phyloP scores from a whole-genome alignment of 2,329 filamentous ascomycete genomes.

The Verticillium isaacii region DNA sequence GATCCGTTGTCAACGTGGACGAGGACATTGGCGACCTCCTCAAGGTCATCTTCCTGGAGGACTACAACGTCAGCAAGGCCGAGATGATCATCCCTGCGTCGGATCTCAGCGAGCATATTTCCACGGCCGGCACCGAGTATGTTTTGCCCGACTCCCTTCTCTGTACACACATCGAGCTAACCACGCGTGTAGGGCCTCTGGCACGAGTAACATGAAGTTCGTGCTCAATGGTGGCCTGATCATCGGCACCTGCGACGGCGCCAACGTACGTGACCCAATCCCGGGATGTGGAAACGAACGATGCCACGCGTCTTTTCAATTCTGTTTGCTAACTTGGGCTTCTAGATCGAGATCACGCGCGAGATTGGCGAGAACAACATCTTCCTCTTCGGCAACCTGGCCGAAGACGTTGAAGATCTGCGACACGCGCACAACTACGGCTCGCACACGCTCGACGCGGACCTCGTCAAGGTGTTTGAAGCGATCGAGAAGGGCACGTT shows the following conservation, averaged over 20 bases:
- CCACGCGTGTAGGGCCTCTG: slow-evolving; percentile 48
- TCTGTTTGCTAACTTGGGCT: slow-evolving; percentile 8
- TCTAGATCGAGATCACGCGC: slow-evolving; percentile 86
- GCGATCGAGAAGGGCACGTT: slow-evolving; percentile 77
- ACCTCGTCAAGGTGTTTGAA: slow-evolving; percentile 76
- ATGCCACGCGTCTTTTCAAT: slow-evolving; percentile 7
- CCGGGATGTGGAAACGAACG: background rate
- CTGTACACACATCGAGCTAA: slow-evolving; percentile 4
- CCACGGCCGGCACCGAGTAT: slow-evolving; percentile 89
- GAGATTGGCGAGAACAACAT: slow-evolving; percentile 97
- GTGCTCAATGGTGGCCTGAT: slow-evolving; percentile 95
- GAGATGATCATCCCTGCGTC: slow-evolving; percentile 94
- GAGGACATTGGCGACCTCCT: slow-evolving; percentile 86
- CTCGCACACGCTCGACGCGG: slow-evolving; percentile 69
- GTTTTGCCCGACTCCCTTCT: slow-evolving; percentile 17
- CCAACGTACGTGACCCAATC: slow-evolving; percentile 64
- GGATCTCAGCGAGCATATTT: slow-evolving; percentile 97
- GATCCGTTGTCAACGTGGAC: slow-evolving; percentile 86
- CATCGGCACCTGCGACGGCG: slow-evolving; percentile 96
- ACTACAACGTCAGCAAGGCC: slow-evolving; percentile 99
- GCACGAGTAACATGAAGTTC: slow-evolving; percentile 99
- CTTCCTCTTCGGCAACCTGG: slow-evolving; percentile 94
- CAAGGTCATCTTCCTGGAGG: slow-evolving; percentile 95
- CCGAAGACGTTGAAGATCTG: slow-evolving; percentile 94
- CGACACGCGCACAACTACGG: slow-evolving; percentile 87